These are phyloP conservation scores for Ilex asprella DNA, from an alignment of 257 asterid species.

Conservation along the genomic window DNA sequence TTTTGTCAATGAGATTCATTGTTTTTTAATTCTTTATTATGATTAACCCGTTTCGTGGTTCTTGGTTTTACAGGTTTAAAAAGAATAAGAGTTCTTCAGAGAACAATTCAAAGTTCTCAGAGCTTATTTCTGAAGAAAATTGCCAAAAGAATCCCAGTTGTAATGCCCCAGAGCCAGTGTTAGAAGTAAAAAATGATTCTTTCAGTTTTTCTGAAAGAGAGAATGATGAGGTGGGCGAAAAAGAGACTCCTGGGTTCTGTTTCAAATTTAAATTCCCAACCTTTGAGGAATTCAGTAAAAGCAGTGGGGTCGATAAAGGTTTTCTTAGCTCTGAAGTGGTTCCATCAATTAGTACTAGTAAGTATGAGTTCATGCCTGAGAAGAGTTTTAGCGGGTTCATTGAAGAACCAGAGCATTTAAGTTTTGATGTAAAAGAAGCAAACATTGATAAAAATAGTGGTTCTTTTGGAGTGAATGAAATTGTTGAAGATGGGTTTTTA, in stretches of 20 bases:
- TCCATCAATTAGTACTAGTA: constrained; percentile 17
- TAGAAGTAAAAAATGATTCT: constrained; percentile 12
- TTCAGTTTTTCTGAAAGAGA: constrained; percentile 16
- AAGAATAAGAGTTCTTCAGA: constrained; percentile 6
- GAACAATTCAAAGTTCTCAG: not conserved
- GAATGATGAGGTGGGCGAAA: constrained; percentile 14
- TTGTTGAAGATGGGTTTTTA: constrained; percentile 4
- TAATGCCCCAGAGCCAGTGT: constrained; percentile 20
- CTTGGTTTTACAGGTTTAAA: no score
- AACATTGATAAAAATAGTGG: not conserved
- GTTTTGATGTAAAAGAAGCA: no score
- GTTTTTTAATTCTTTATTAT: no score
- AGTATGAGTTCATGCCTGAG: no score
- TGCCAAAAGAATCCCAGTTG: constrained; percentile 1
- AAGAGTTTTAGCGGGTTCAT: not conserved
- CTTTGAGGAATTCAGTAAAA: constrained; percentile 50
- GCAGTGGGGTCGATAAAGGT: constrained; percentile 17
- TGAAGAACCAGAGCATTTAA: constrained; percentile 23
- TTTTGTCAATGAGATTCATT: not conserved
- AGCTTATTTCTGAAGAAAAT: constrained; percentile 10
- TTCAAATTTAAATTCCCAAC: constrained; percentile 59
- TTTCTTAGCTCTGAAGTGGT: constrained; percentile 23
- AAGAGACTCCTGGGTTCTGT: constrained; percentile 28
- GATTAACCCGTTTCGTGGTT: no score
- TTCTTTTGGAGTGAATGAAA: constrained; percentile 5